A percentile compares a stretch with the other conserved stretches of the same genome.
Evolutionary conservation across 768 basidiomycete species (phyloP).

Genomic region (Candolleomyces efflorescens): DNA sequence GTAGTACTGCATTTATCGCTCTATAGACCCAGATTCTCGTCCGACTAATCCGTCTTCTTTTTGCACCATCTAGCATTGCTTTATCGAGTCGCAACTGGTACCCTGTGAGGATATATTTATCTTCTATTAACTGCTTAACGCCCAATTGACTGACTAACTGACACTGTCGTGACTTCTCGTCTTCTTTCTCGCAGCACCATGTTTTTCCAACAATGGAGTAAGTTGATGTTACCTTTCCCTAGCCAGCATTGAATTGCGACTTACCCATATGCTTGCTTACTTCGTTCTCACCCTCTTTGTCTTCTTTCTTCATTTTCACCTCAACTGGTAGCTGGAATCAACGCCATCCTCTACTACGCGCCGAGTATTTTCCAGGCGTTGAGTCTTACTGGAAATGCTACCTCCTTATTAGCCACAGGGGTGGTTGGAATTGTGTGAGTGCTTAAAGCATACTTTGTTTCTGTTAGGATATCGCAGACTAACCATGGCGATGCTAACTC

Average conservation of each 20-base stretch:
- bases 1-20: slow-evolving; percentile 7
- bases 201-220: slow-evolving; percentile 84
- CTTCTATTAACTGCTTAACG: neutral
- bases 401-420: slow-evolving; percentile 50
- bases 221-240: slow-evolving; percentile 6
- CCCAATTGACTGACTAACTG: neutral
- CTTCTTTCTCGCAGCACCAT: slow-evolving; percentile 40
- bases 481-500: neutral
- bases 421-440: slow-evolving; percentile 77
- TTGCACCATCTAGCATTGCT: slow-evolving; percentile 40
- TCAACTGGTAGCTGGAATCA: slow-evolving; percentile 48
- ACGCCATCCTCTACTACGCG: slow-evolving; percentile 74
- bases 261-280: neutral
- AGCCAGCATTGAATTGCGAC: neutral
- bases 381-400: slow-evolving; percentile 57
- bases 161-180: neutral
- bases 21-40: neutral
- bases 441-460: neutral
- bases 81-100: slow-evolving; percentile 58
- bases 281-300: neutral
- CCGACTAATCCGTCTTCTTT: neutral
- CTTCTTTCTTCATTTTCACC: neutral
- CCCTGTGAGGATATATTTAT: slow-evolving; percentile 33
- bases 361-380: slow-evolving; percentile 63
- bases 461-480: neutral